Evolutionary conservation across 768 basidiomycete genomes (phyloP), one percentile per base, ranked within the genome.

Genomic region (Daedalea quercina): DNA sequence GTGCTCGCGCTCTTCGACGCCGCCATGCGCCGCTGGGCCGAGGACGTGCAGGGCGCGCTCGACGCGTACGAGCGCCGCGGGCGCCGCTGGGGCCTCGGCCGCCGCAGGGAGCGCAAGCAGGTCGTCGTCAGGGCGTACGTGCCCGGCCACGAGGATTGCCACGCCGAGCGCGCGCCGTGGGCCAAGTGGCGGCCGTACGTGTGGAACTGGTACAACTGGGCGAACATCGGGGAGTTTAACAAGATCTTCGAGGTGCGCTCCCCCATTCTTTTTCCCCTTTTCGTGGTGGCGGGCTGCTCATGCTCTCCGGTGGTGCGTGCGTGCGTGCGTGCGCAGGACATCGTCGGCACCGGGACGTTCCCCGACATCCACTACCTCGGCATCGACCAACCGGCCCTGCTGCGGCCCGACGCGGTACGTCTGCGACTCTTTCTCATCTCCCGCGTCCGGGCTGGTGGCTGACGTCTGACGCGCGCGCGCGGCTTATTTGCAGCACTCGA

Each of bases 81-180:
- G 54, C 25, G n/a, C 47, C 43, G 25, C 42, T 28, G 40, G 57
- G 65, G 45, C 34, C 28, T 60, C 64, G 52, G 24, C 41, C 23
- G 37, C 55, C 64, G 43, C 42, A 31, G 60, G 65, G 52, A 47
- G 23, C 24, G 44, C 33, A 42, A 53, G 53, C 75, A 78, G 59
- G 80, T 80, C 8, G 64, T 87, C 8, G 76, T 82, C 9, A 65
- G 85, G 25, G 75, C 82, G 8, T 86, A 85, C 57, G 61, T 82
- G 3, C 79, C 81, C 1, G 85, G 85, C 3, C 82, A 86, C 57
- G 83, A 85, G 53, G 73, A 81, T 51, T 85, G 85, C 55, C 82
- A 81, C 56, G 57, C 72, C n/a, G 57, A 63, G 48, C 65, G 66
- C 20, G 52, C 70, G 54, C 80, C 81, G n/a, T 78, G 74, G 76